Percentiles rank a stretch among this genome's conserved stretches.
These are phyloP conservation scores for Ogataea salicorniae DNA, from an alignment of 805 yeast genomes.

Conservation along the genomic window DNA sequence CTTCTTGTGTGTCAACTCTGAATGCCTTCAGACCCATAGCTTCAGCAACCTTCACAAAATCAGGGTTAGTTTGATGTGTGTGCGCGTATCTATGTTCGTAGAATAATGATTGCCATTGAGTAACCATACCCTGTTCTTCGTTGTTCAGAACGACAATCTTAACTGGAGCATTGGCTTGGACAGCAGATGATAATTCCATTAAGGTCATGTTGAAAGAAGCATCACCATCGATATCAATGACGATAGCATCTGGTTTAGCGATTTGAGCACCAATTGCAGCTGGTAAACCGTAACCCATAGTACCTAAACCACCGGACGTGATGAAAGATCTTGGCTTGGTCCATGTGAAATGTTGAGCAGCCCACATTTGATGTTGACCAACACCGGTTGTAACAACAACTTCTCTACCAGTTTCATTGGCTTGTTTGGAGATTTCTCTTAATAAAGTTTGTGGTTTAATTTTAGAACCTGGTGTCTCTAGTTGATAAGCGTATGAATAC, in stretches of 20 bases:
- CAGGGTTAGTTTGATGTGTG: conserved; percentile 94
- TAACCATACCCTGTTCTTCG: conserved; percentile 99
- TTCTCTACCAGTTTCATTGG: conserved; percentile 57
- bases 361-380: conserved; percentile 99
- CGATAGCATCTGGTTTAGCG: conserved; percentile 90
- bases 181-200: conserved; percentile 89
- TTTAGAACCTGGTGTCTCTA: conserved; percentile 71
- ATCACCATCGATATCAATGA: conserved; percentile 97
- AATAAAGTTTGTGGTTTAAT: conserved; percentile 94
- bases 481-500: conserved; percentile 79
- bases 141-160: conserved; percentile 87
- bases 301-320: conserved; percentile 98
- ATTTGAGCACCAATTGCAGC: conserved; percentile 98
- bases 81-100: conserved; percentile 97
- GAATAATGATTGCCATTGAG: conserved; percentile 98
- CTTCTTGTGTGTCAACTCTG: conserved; percentile 63
- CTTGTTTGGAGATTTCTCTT: conserved; percentile 68
- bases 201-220: conserved; percentile 99
- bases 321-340: conserved; percentile 86
- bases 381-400: conserved; percentile 95
- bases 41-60: conserved; percentile 88
- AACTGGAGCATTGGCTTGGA: conserved; percentile 87
- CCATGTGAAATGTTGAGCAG: conserved; percentile 97
- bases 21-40: conserved; percentile 90
- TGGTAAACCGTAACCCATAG: conserved; percentile 98